Evolutionary conservation across 345 rosid genomes (phyloP).

Genomic region (Barbarea vulgaris): DNA sequence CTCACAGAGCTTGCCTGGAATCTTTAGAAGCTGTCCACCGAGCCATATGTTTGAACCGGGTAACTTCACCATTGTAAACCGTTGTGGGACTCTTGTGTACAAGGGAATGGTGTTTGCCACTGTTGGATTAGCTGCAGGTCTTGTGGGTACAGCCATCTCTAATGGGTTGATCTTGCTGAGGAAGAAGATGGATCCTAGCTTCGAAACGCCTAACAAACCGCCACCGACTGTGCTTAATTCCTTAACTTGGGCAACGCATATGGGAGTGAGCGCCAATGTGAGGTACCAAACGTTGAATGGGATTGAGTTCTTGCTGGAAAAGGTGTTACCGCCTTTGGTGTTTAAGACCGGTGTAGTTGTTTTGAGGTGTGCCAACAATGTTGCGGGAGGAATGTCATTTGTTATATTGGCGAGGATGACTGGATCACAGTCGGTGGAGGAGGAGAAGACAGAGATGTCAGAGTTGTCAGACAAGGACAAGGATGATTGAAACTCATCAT

Average conservation of each 20-base stretch:
- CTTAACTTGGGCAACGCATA: constrained; percentile 83
- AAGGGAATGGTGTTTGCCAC: constrained; percentile 85
- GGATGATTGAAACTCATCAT: constrained; percentile 31
- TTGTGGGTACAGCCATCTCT: constrained; percentile 80
- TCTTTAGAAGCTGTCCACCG: constrained; percentile 78
- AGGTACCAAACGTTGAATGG: constrained; percentile 95
- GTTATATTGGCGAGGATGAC: constrained; percentile 91
- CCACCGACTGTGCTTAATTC: constrained; percentile 90
- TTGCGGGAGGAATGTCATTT: constrained; percentile 91
- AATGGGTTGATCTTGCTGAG: constrained; percentile 80
- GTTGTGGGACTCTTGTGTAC: constrained; percentile 77
- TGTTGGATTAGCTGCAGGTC: constrained; percentile 93
- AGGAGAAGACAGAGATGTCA: constrained; percentile 18
- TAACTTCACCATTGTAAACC: constrained; percentile 48
- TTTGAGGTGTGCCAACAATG: constrained; percentile 76
- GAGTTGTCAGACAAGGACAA: constrained; percentile 34
- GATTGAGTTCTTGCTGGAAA: constrained; percentile 69
- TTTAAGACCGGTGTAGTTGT: constrained; percentile 87
- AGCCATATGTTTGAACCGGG: constrained; percentile 96
- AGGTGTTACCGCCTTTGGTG: constrained; percentile 55
- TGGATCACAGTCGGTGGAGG: constrained; percentile 73
- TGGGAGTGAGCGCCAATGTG: constrained; percentile 91
- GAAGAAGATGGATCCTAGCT: constrained; percentile 95
- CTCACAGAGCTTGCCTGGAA: constrained; percentile 56
- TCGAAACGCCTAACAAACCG: constrained; percentile 87